Evolutionary conservation across 495 filamentous ascomycete species (phyloP).

Genomic region (Xylaria intraflava): DNA sequence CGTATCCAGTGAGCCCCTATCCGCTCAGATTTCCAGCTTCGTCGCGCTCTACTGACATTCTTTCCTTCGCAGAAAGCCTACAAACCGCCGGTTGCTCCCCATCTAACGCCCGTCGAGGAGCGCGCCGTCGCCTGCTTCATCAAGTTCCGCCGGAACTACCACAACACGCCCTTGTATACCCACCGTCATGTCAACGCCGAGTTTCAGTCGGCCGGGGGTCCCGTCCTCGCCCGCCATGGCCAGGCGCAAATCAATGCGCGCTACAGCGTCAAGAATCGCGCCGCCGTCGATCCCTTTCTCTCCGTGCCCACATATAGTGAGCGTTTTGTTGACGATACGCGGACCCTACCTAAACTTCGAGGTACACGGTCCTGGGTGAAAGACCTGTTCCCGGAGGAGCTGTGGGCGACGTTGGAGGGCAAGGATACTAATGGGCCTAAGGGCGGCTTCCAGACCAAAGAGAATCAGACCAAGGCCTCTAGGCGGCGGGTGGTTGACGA

Average conservation of each 20-base stretch:
- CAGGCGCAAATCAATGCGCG: conserved; percentile 46
- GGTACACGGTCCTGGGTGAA: conserved; percentile 36
- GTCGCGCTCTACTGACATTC: background rate
- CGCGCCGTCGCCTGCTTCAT: conserved; percentile 41
- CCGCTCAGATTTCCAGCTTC: background rate
- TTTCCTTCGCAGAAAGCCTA: conserved; percentile 28
- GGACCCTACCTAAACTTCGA: conserved; percentile 41
- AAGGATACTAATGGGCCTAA: conserved; percentile 24
- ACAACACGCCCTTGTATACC: conserved; percentile 46
- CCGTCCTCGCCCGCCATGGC: conserved; percentile 33
- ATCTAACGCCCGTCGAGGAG: conserved; percentile 34
- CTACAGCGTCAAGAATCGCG: conserved; percentile 39
- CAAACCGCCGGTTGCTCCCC: conserved; percentile 34
- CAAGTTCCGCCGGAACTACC: conserved; percentile 41
- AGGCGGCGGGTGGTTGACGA: conserved; percentile 14
- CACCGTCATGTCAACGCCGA: conserved; percentile 21
- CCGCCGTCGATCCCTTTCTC: conserved; percentile 46
- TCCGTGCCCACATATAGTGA: conserved; percentile 46
- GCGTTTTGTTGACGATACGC: conserved; percentile 36
- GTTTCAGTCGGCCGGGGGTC: conserved; percentile 4
- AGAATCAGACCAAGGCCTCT: conserved; percentile 5
- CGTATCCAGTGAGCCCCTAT: conserved; percentile 19
- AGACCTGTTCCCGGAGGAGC: conserved; percentile 46
- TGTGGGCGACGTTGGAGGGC: conserved; percentile 46
- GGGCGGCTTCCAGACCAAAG: conserved; percentile 15